Percentiles rank a stretch among this genome's conserved stretches.
phyloP scores from a whole-genome alignment of 2,329 filamentous ascomycete species.

The Monosporascus sp. region DNA sequence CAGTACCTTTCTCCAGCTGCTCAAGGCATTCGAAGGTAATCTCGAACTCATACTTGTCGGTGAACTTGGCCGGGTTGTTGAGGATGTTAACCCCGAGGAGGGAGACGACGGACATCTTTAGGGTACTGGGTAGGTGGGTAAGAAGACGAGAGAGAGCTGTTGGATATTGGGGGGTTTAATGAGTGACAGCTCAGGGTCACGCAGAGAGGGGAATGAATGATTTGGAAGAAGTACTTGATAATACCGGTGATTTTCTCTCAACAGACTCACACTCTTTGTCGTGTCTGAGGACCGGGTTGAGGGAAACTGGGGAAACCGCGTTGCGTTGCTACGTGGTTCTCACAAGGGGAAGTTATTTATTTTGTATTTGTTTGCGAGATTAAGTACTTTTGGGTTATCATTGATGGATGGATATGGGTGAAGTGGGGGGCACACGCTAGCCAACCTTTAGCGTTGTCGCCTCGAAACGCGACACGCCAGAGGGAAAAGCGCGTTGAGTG shows the following conservation, averaged over 20 bases:
- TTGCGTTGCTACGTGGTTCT: too few species aligned
- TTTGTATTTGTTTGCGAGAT: too few species aligned
- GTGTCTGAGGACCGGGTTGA: too few species aligned
- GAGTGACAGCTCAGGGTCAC: too few species aligned
- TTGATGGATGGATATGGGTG: too few species aligned
- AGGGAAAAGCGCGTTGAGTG: constrained; percentile 15
- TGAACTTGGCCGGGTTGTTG: constrained; percentile 96
- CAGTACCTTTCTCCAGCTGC: constrained; percentile 79
- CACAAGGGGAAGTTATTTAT: too few species aligned
- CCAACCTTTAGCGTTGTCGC: background rate
- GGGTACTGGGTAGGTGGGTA: background rate
- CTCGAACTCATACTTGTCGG: constrained; percentile 90
- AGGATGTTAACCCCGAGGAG: constrained; percentile 91
- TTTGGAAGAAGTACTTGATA: too few species aligned
- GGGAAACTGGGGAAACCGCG: too few species aligned
- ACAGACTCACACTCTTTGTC: too few species aligned
- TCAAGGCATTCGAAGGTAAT: constrained; percentile 99
- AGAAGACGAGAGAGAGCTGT: background rate
- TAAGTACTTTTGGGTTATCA: too few species aligned
- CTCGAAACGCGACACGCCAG: background rate
- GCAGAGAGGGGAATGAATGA: too few species aligned
- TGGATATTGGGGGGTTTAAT: background rate
- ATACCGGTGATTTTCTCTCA: too few species aligned
- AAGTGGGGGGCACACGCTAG: background rate
- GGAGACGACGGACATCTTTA: constrained; percentile 88